Base-by-base conservation (phyloP, 169 alveolate genomes). In the Cryptosporidium muris region DNA sequence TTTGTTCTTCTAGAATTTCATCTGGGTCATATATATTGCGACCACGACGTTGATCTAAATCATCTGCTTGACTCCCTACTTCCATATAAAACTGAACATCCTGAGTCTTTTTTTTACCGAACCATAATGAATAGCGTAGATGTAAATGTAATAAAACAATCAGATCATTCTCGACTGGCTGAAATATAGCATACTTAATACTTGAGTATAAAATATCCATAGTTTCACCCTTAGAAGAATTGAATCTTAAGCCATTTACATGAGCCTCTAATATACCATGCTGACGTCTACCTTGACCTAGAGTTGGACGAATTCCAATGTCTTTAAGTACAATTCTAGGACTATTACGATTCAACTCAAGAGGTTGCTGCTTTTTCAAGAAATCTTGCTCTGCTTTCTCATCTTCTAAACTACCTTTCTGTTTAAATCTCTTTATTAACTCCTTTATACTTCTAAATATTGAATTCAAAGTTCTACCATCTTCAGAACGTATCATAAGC, bases 41-140 rank as follows among this genome's bases (percentile, higher is more conserved):
- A 16, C 93, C 97, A 45, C 97, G 89, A 43, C 97, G 93, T 89
- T 92, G 90, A 82, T 97, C 99, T 58, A 98, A 81, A 64, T 98
- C 99, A 90, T 98, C 99, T 2, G 95, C 95, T 66, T 96, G 98
- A 14, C 96, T 92, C 8, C 99, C 99, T 40, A 97, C 97, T 90
- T 98, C 99, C 37, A 96, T 91, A 91, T 94, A 98, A 88, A 98
- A 96, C 88, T 98, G 98, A 9, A 98, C 96, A 88, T 98, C 98
- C 47, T 89, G 82, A 11, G 97, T 93, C 88, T 97, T 96, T 90
- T 97, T 96, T 88, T 93, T 96, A 2, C 99, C 99, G 11, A 97
- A 95, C 93, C 96, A 88, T 47, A 97, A 96, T n/a, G 98, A 96
- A 63, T 95, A 92, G 88, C 95, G 92, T 56, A 96, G 89, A 91